phyloP scores from a whole-genome alignment of 2,329 filamentous ascomycete species.

The Meredithiella fracta region DNA sequence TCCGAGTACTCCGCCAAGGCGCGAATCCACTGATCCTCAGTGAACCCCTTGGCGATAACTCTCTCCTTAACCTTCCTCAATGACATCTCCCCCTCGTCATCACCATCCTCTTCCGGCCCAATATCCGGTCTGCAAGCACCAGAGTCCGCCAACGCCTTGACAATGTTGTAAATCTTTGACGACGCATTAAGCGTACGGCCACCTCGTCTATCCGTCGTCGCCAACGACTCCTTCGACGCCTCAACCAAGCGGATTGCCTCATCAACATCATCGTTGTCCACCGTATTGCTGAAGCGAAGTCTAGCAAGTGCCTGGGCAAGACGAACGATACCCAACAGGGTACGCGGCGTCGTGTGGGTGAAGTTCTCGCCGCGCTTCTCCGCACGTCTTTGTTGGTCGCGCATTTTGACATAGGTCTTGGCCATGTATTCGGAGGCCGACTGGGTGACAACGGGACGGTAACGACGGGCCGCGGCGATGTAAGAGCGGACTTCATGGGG shows the following conservation, averaged over 20 bases:
- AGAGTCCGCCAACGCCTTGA: constrained; percentile 71
- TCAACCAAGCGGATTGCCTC: constrained; percentile 83
- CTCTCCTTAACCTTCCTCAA: constrained; percentile 78
- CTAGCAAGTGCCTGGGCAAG: constrained; percentile 86
- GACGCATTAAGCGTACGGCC: constrained; percentile 64
- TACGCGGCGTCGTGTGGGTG: constrained; percentile 84
- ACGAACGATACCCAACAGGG: constrained; percentile 80
- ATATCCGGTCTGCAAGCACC: constrained; percentile 74
- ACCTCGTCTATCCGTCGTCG: constrained; percentile 40
- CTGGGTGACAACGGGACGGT: constrained; percentile 70
- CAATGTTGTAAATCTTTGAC: constrained; percentile 87
- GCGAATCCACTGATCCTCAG: constrained; percentile 74
- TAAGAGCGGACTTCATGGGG: constrained; percentile 92
- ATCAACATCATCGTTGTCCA: constrained; percentile 85
- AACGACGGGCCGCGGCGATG: constrained; percentile 80
- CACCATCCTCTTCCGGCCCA: constrained; percentile 48
- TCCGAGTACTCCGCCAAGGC: constrained; percentile 79
- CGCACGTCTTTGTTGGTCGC: constrained; percentile 78
- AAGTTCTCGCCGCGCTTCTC: constrained; percentile 87
- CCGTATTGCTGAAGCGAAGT: constrained; percentile 70
- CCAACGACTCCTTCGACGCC: constrained; percentile 81
- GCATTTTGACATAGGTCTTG: constrained; percentile 87
- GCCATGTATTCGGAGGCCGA: constrained; percentile 89
- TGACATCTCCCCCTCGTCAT: constrained; percentile 54
- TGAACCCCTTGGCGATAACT: constrained; percentile 92